Evolutionary conservation across 164 flowering plant species (phyloP).

Genomic region (Warburgia ugandensis): DNA sequence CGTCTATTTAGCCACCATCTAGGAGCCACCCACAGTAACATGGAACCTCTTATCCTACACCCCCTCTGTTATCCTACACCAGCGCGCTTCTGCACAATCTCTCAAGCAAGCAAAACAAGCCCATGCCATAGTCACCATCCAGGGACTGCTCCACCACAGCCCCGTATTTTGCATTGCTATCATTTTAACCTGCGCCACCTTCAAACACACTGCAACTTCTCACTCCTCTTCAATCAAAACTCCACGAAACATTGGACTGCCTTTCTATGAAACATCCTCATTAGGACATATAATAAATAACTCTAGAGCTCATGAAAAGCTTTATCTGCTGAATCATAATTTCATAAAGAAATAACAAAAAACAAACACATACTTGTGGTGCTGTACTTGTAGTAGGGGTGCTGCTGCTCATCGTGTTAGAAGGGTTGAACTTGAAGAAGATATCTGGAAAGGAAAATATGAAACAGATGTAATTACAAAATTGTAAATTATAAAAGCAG

Average conservation of each 20-base stretch:
- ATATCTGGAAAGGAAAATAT: no score
- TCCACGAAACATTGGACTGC: conserved; percentile 1
- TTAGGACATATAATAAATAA: conserved; percentile 7
- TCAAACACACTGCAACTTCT: conserved; percentile 6
- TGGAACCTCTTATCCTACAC: neutral
- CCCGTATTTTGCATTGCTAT: conserved; percentile 4
- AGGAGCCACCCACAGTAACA: neutral
- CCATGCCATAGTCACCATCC: conserved; percentile 10
- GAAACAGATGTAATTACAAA: no score
- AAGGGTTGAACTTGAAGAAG: no score
- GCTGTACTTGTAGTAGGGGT: no score
- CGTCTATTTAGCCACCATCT: neutral
- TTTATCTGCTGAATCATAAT: no score
- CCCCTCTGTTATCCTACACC: conserved; percentile 2
- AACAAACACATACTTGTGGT: no score
- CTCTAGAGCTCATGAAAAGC: neutral
- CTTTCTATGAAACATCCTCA: conserved; percentile 14
- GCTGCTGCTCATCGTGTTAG: no score
- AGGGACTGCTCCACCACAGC: conserved; percentile 5
- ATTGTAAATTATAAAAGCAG: no score
- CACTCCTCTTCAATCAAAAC: conserved; percentile 9
- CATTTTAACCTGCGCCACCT: conserved; percentile 9
- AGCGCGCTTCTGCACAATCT: conserved; percentile 2
- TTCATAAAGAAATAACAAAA: no score
- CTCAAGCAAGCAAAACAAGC: conserved; percentile 6